Conservation (phyloP, 352 stramenopile species). For the Pythium sp. region DNA sequence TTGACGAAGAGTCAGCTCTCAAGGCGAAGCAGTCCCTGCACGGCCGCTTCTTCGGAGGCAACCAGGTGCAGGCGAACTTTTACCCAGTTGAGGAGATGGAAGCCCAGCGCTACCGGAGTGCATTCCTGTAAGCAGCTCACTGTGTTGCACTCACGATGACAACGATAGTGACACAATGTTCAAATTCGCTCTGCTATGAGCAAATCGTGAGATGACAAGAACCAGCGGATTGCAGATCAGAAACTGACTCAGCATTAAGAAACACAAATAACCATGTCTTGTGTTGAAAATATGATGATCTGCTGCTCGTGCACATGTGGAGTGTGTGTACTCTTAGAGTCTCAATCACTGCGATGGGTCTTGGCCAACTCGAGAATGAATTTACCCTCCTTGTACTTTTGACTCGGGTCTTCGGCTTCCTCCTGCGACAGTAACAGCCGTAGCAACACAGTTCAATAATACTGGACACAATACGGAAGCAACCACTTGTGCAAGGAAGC, state of each 20-base stretch:
- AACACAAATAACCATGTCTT: neutral
- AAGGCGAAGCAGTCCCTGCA: constrained; percentile 61
- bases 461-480: neutral
- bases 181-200: neutral
- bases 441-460: neutral
- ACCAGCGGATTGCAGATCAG: neutral
- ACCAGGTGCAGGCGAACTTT: constrained; percentile 66
- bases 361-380: constrained; percentile 96
- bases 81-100: constrained; percentile 50
- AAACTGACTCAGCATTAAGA: neutral
- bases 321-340: neutral
- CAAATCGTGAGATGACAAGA: constrained; percentile 7
- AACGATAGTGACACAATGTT: neutral
- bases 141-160: neutral
- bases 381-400: constrained; percentile 97
- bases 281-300: neutral
- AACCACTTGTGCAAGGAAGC: neutral
- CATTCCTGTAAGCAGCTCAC: constrained; percentile 38
- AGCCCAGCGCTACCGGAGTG: constrained; percentile 44
- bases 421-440: constrained; percentile 35
- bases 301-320: neutral
- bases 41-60: constrained; percentile 74
- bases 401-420: constrained; percentile 89
- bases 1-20: constrained; percentile 34
- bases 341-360: constrained; percentile 44